These are phyloP conservation scores for Tulasnella sp. DNA, from an alignment of 768 basidiomycete species.

Conservation along the genomic window DNA sequence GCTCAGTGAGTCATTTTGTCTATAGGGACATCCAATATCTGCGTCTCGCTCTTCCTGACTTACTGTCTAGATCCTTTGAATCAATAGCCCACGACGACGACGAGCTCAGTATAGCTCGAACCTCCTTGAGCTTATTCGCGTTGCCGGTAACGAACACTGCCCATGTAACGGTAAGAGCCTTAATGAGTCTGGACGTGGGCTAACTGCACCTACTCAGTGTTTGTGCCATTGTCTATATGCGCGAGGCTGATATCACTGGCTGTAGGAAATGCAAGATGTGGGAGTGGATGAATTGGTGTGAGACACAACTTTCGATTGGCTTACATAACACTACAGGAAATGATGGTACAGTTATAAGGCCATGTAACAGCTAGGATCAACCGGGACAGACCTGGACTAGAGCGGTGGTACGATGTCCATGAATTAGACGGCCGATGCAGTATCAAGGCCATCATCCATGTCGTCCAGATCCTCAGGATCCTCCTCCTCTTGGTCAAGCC, in stretches of 20 bases:
- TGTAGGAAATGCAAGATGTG: neutral
- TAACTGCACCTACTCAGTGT: neutral
- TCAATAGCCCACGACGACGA: conserved; percentile 53
- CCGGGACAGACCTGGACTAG: no score
- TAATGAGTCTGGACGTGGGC: neutral
- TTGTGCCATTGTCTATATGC: neutral
- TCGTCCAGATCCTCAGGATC: conserved; percentile 38
- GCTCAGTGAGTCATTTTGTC: neutral
- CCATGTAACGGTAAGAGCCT: neutral
- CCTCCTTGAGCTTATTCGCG: conserved; percentile 83
- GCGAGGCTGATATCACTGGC: neutral
- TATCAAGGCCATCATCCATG: conserved; percentile 50
- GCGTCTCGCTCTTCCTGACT: conserved; percentile 26
- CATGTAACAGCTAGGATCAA: no score
- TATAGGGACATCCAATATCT: no score
- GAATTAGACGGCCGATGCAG: no score
- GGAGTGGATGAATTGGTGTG: no score
- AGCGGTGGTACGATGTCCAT: no score
- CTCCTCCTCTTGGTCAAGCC: conserved; percentile 30
- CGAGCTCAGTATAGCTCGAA: conserved; percentile 65
- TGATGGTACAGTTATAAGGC: no score
- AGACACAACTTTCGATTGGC: no score
- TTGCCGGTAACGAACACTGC: conserved; percentile 93
- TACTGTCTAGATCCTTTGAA: conserved; percentile 70
- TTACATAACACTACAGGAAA: no score